Evolutionary conservation across 768 basidiomycete species (phyloP), one percentile per base, ranked within the genome.

Genomic region (Panaeolus cyanescens): DNA sequence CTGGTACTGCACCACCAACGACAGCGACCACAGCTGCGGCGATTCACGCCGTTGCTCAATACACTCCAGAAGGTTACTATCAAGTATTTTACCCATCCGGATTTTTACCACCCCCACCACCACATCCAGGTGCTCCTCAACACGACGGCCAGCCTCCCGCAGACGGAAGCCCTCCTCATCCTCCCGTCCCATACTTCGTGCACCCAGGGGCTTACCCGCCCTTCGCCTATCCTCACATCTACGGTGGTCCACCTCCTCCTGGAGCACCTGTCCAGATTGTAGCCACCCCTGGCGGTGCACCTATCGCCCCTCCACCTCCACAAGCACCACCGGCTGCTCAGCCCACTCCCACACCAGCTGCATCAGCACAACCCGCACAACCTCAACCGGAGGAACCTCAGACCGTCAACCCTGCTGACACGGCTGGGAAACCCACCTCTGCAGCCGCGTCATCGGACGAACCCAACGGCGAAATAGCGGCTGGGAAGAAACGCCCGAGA

Each of bases 31-130:
- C 71, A 20, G 59, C 72, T 7, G 68, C 75, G 1, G 66, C 74
- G 17, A 70, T 77, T 2, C 74, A 77, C 40, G 68, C 77, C 25
- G 72, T 74, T 30, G 67, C 69, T 31, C 76, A 70, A 58, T 78
- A 72, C 59, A 60, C 71, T 9, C 71, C 77, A 3, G 80, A 80
- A 59, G 76, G 75, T 0, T 81, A 78, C 63, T 79, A 79, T 63
- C 78, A 73, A 5, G 65, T 79, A 32, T 80, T 76, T 62, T 77
- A 78, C 13, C 71, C 75, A 0, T 73, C 71, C 2, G 67, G 69
- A 0, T 79, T 74, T 62, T 63, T 77, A 22, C 69, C 72, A 2
- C 74, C 72, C 32, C 39, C 39, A 4, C 39, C 39, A 19, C 45
- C 45, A 13, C 69, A 70, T 33, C 74, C 69, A n/a, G 72, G 73